Evolutionary conservation across 169 alveolate genomes (phyloP), one percentile per base, ranked within the genome.

Genomic region (Ichthyophthirius multifiliis): DNA sequence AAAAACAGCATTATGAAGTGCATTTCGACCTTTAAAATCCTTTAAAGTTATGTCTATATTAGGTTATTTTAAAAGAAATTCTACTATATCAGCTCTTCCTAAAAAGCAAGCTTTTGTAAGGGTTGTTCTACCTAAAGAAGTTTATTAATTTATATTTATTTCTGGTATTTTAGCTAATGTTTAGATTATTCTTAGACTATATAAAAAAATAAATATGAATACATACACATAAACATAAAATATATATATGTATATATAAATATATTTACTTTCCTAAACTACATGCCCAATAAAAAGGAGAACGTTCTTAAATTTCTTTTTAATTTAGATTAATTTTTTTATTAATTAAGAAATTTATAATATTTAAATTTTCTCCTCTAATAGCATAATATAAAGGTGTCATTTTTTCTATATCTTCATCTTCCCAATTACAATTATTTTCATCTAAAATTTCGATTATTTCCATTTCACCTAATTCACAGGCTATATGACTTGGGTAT

Each of bases 241-340:
- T n/a, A n/a, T n/a, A n/a, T n/a, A n/a, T n/a, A n/a, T n/a, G n/a
- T n/a, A n/a, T n/a, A 15, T 34, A 10, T 55, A 27, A 2, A 55
- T 47, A 20, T 20, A 20, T 10, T 55, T 55, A 55, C 71, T 55
- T 55, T 55, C 84, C 84, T 65, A 65, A 18, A 15, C 78, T 64
- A 18, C 84, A 78, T 27, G 84, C 84, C 47, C 73, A 78, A 65
- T 78, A 78, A 44, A 78, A 78, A 63, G 84, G 84, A 43, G 84
- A 64, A 43, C 84, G 63, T 43, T 65, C 37, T 67, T 63, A 63
- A 37, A 78, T 63, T 63, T 78, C 84, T 32, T 63, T n/a, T 18
- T 78, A 78, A 34, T 78, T 78, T 23, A 78, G 18, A 44, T 78
- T 78, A 5, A 78, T 55, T 43, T 78, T 78, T 43, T 44, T 13